Evolutionary conservation across 306 rosid genomes (phyloP).

Genomic region (Lathyrus oleraceus): DNA sequence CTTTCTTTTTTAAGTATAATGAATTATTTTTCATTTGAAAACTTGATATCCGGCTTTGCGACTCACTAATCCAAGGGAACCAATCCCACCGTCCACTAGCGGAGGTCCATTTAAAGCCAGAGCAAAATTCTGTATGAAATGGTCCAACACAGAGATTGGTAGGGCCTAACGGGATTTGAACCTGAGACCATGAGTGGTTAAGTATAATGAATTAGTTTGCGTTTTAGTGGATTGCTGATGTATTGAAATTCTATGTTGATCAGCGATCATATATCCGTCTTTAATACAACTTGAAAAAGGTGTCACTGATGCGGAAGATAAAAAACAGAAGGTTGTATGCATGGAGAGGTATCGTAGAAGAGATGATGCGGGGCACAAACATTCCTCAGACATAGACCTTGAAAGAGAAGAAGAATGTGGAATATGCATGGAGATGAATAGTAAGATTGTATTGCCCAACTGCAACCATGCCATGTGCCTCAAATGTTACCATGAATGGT

Average conservation of each 20-base stretch:
- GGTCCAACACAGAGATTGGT: no score
- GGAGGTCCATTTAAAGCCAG: no score
- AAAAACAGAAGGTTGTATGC: conserved; percentile 79
- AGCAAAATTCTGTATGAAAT: no score
- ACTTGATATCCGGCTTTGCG: no score
- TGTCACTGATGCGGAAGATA: conserved; percentile 82
- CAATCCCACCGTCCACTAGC: no score
- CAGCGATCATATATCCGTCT: conserved; percentile 92
- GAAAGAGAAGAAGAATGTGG: conserved; percentile 99
- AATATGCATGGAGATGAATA: conserved; percentile 89
- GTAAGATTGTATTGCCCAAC: conserved; percentile 85
- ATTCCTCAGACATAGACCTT: conserved; percentile 62
- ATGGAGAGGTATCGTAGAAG: conserved; percentile 81
- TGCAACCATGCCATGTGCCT: conserved; percentile 94
- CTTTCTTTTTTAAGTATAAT: background rate
- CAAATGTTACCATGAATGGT: conserved; percentile 96
- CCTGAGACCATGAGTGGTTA: no score
- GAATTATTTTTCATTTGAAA: no score
- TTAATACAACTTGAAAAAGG: conserved; percentile 86
- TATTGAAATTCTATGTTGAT: conserved; percentile 32
- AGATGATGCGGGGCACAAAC: conserved; percentile 61
- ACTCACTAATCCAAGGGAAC: no score
- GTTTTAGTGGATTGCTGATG: conserved; percentile 35
- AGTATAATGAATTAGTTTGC: background rate
- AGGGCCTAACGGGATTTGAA: no score